A percentile compares a stretch with the other conserved stretches of the same genome.
Evolutionary conservation across 352 stramenopile genomes (phyloP).

Genomic region (Aphanomyces astaci): DNA sequence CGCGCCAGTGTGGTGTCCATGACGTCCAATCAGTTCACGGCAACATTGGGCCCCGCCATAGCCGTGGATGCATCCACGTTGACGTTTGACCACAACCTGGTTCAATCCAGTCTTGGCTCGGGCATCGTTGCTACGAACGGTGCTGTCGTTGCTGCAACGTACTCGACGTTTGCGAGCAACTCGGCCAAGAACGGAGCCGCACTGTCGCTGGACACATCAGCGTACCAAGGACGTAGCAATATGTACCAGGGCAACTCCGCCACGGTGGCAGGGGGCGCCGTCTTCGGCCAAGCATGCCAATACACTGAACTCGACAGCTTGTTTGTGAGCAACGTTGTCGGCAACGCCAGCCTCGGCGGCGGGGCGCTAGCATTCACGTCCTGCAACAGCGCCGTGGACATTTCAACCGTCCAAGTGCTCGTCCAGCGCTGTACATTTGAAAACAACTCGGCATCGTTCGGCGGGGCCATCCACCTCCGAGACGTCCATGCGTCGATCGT

Average conservation of each 20-base stretch:
- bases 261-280: neutral
- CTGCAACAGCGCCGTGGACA: neutral
- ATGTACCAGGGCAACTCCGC: neutral
- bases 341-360: neutral
- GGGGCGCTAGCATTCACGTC: neutral
- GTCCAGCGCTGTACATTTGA: neutral
- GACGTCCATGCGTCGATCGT: neutral
- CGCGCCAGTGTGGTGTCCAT: neutral
- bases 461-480: neutral
- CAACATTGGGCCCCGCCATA: neutral
- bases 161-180: slow-evolving; percentile 6
- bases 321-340: neutral
- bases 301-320: neutral
- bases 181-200: neutral
- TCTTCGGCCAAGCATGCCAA: neutral
- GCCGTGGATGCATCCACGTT: neutral
- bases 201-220: neutral
- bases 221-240: neutral
- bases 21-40: neutral
- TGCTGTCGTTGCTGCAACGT: neutral
- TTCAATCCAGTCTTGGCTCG: neutral
- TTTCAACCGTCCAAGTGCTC: neutral
- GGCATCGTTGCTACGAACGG: neutral
- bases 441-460: neutral
- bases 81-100: neutral